Evolutionary conservation across 2,329 filamentous ascomycete species (phyloP).

Genomic region (Lithohypha guttulata): DNA sequence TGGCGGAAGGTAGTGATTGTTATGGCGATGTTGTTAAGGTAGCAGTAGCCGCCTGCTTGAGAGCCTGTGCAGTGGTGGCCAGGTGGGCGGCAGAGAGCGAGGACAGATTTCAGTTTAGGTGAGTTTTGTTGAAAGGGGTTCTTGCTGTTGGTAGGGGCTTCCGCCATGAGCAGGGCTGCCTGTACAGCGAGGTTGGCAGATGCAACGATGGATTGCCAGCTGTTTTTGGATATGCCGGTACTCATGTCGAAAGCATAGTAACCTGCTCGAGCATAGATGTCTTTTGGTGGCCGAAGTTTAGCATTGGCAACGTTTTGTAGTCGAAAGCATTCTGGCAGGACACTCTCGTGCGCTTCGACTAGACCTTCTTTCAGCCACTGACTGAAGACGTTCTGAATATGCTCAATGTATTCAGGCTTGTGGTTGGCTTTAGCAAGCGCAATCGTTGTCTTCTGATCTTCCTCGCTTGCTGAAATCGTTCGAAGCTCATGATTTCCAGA

Average conservation of each 20-base stretch:
- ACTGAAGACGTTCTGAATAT: conserved; percentile 17
- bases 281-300: conserved; percentile 15
- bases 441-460: conserved; percentile 7
- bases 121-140: not conserved
- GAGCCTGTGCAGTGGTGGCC: conserved; percentile 21
- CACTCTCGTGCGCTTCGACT: conserved; percentile 14
- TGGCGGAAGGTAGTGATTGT: conserved; percentile 15
- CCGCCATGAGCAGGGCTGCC: conserved; percentile 15
- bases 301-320: conserved; percentile 5
- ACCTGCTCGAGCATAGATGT: conserved; percentile 19
- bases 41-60: conserved; percentile 22
- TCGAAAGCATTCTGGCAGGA: conserved; percentile 21
- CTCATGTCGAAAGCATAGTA: conserved; percentile 23
- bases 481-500: conserved; percentile 13
- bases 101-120: conserved; percentile 15
- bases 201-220: conserved; percentile 17
- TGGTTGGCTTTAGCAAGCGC: conserved; percentile 15
- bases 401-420: conserved; percentile 15
- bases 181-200: conserved; percentile 21
- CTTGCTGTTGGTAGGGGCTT: not conserved
- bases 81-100: conserved; percentile 20
- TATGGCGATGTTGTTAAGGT: conserved; percentile 21
- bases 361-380: conserved; percentile 17
- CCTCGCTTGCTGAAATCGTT: conserved; percentile 7
- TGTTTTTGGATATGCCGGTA: conserved; percentile 19